A percentile compares a stretch with the other conserved stretches of the same genome.
phyloP scores from a whole-genome alignment of 192 early-diverging fungal species.

The Geranomyces michiganensis region DNA sequence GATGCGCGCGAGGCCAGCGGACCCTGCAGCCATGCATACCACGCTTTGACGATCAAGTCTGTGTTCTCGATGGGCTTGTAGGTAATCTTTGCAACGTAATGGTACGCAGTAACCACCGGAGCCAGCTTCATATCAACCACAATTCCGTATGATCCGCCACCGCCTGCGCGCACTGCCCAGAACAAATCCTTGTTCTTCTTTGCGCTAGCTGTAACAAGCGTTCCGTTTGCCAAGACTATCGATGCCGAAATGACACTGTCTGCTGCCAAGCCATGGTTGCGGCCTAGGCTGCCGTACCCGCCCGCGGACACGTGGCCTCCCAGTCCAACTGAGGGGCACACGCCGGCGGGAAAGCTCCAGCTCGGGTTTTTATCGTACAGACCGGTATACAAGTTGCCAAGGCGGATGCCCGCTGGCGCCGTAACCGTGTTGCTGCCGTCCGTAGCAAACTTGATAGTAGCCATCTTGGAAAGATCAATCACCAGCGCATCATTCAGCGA shows the following conservation, averaged over 20 bases:
- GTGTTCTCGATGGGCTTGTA: constrained; percentile 13
- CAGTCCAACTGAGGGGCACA: constrained; percentile 64
- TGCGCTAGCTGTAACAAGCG: constrained; percentile 45
- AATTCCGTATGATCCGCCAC: constrained; percentile 44
- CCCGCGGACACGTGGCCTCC: constrained; percentile 62
- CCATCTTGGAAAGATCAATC: constrained; percentile 51
- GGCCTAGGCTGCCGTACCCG: constrained; percentile 54
- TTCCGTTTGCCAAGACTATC: constrained; percentile 54
- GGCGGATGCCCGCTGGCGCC: constrained; percentile 51
- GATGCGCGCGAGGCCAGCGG: neutral
- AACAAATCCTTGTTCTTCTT: constrained; percentile 58
- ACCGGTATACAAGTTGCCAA: constrained; percentile 54
- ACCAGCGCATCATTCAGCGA: constrained; percentile 51
- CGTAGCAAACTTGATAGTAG: constrained; percentile 24
- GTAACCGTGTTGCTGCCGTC: constrained; percentile 32
- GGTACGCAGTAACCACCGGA: neutral
- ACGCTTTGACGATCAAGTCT: constrained; percentile 1
- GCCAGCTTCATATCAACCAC: constrained; percentile 17
- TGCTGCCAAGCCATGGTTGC: constrained; percentile 57
- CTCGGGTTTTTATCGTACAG: constrained; percentile 36
- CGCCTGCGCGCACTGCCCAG: constrained; percentile 66
- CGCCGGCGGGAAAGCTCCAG: constrained; percentile 53
- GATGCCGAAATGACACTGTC: constrained; percentile 51
- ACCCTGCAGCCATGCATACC: constrained; percentile 13
- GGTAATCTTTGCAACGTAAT: constrained; percentile 5